These are phyloP conservation scores for Schizosaccharomyces osmophilus DNA, from an alignment of 805 yeast species.

Conservation along the genomic window DNA sequence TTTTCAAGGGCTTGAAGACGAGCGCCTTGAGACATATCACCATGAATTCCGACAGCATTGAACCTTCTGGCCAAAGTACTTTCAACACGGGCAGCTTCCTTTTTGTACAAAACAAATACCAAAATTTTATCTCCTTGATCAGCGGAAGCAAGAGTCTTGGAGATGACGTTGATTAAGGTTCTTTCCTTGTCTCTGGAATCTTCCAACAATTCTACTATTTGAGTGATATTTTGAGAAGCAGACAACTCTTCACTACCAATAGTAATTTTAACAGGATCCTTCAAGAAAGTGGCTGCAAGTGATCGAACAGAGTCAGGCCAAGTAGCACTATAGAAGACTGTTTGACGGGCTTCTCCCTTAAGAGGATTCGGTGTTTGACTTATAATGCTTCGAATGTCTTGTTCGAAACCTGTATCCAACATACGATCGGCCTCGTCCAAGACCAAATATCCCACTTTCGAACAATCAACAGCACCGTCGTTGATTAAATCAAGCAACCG, in stretches of 20 bases:
- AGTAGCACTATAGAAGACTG: slow-evolving; percentile 97
- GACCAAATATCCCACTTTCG: slow-evolving; percentile 49
- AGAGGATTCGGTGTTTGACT: slow-evolving; percentile 22
- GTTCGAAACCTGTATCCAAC: slow-evolving; percentile 95
- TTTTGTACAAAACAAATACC: slow-evolving; percentile 83
- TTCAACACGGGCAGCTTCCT: slow-evolving; percentile 86
- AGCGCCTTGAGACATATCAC: slow-evolving; percentile 79
- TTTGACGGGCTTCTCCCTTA: slow-evolving; percentile 36
- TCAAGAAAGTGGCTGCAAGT: slow-evolving; percentile 64
- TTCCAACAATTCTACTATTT: slow-evolving; percentile 64
- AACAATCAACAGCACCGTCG: slow-evolving; percentile 58
- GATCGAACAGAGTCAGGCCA: slow-evolving; percentile 99
- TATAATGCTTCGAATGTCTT: slow-evolving; percentile 71
- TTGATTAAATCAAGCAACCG: slow-evolving; percentile 72
- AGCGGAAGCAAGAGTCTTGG: slow-evolving; percentile 46
- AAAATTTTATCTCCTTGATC: slow-evolving; percentile 56
- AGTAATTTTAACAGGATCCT: slow-evolving; percentile 59
- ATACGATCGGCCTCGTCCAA: slow-evolving; percentile 96
- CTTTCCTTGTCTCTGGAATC: slow-evolving; percentile 63
- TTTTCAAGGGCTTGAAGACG: slow-evolving; percentile 67
- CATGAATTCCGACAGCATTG: slow-evolving; percentile 80
- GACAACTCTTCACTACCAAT: slow-evolving; percentile 71
- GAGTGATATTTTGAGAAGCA: slow-evolving; percentile 85
- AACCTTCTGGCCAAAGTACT: slow-evolving; percentile 49
- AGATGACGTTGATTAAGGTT: slow-evolving; percentile 43